Base-by-base conservation (phyloP, 768 basidiomycete genomes). In the Mycena vitilis region DNA sequence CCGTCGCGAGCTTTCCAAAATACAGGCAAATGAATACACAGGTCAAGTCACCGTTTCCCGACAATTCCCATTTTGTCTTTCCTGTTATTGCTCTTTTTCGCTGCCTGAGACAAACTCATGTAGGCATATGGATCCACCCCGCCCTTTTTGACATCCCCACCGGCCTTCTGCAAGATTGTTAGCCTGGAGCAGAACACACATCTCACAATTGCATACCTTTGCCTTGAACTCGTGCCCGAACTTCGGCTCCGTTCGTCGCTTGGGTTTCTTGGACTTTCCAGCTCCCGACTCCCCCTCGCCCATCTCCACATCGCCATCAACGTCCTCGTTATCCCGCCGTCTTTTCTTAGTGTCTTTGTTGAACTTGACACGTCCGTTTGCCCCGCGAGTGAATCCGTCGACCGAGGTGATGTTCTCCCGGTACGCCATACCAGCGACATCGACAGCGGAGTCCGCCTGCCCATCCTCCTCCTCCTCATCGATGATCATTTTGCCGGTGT, bases 311-410 rank as follows among this genome's bases (percentile, higher is more conserved):
- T 93, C 91, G 58, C 81, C 83, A 8, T 85, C 88, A 8, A 82
- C 82, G 20, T 88, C 88, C 66, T 85, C 85, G 65, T 89, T 87
- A 59, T 89, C 90, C 57, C 92, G 86, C 67, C 95, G 81, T 65
- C 95, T 89, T 79, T 97, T 96, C 80, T 96, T 99, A 44, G 95
- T 98, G 75, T 97, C 92, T 78, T 98, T 98, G 83, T 98, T 95
- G 81, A 99, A 98, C 79, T 95, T 96, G 76, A 99, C 80, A 61
- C 88, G 89, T 7, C 98, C 98, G 69, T 88, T 89, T 1, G 89
- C 83, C 25, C 95, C 94, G 36, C 96, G 89, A 4, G 87, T 92
- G 81, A 95, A 95, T 23, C 96, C 97, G 78, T 98, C 97, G 25
- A 89, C 90, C 8, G 95, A 95, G 11, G 90, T 90, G 65, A 97